Conservation (phyloP, 495 filamentous ascomycete genomes). For the Neurospora terricola region DNA sequence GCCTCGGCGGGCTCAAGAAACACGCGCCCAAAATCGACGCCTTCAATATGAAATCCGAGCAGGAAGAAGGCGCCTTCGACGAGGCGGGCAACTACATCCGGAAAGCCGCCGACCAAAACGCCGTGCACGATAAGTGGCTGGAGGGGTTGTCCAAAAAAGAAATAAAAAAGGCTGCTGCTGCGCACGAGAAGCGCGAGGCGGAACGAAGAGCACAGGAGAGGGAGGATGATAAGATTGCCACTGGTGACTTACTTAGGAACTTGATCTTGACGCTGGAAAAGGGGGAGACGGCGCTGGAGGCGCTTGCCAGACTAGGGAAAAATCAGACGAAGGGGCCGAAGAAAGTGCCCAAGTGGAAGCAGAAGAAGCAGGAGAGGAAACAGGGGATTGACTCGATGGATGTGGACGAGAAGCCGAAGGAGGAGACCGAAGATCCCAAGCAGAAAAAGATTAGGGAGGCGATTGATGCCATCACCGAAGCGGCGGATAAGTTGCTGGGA, state of each 20-base stretch:
- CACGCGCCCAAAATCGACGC: slow-evolving; percentile 94
- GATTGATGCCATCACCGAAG: slow-evolving; percentile 76
- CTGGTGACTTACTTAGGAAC: slow-evolving; percentile 59
- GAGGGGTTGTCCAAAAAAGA: slow-evolving; percentile 89
- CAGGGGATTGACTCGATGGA: slow-evolving; percentile 49
- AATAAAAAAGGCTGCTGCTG: slow-evolving; percentile 77
- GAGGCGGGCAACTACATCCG: slow-evolving; percentile 82
- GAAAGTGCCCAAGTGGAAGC: slow-evolving; percentile 50
- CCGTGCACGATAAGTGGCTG: slow-evolving; percentile 84
- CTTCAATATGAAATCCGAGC: slow-evolving; percentile 85
- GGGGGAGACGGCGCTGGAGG: slow-evolving; percentile 84
- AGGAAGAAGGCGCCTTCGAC: slow-evolving; percentile 90
- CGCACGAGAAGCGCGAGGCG: slow-evolving; percentile 75
- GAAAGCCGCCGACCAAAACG: slow-evolving; percentile 88
- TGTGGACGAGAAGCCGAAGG: slow-evolving; percentile 41
- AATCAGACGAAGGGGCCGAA: slow-evolving; percentile 53
- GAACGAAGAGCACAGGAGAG: slow-evolving; percentile 58
- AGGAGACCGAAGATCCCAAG: slow-evolving; percentile 51
- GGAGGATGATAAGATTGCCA: slow-evolving; percentile 62
- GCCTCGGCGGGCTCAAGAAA: slow-evolving; percentile 80
- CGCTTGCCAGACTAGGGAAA: slow-evolving; percentile 70
- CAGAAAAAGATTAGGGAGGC: slow-evolving; percentile 58
- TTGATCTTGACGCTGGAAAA: slow-evolving; percentile 66
- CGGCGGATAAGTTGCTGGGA: slow-evolving; percentile 74
- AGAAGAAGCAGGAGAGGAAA: slow-evolving; percentile 38